Evolutionary conservation across 805 yeast genomes (phyloP).

Genomic region (Zygosaccharomyces kombuchaensis): DNA sequence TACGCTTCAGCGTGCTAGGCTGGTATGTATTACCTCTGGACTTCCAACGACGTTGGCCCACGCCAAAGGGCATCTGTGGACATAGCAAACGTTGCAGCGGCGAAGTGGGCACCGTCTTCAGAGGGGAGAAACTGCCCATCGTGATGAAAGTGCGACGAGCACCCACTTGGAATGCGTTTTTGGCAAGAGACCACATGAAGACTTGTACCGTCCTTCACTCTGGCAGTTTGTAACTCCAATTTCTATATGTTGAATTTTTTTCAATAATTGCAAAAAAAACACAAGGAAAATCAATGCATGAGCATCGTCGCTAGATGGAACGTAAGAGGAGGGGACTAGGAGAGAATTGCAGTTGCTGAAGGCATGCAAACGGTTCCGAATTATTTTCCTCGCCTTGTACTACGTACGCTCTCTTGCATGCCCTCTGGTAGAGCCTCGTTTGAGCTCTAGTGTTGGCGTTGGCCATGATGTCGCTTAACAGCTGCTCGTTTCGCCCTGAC

Average conservation of each 20-base stretch:
- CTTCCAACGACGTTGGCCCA: constrained; percentile 56
- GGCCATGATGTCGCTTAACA: constrained; percentile 15
- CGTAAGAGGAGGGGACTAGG: constrained; percentile 9
- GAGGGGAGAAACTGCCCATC: constrained; percentile 20
- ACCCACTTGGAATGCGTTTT: constrained; percentile 12
- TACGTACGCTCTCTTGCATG: constrained; percentile 20
- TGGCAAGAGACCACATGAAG: constrained; percentile 17
- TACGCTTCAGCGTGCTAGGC: constrained; percentile 86
- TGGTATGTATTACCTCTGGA: constrained; percentile 93
- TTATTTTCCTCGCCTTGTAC: constrained; percentile 5
- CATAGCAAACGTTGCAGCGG: constrained; percentile 8
- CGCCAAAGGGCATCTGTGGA: constrained; percentile 13
- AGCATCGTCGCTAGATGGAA: not conserved
- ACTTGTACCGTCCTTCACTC: not conserved
- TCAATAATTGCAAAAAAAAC: not conserved
- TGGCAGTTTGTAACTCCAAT: not conserved
- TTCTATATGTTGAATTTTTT: not conserved
- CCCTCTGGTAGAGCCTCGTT: constrained; percentile 18
- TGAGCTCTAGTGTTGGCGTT: constrained; percentile 8
- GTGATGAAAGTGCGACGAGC: constrained; percentile 17
- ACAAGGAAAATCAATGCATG: not conserved
- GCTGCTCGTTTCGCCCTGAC: constrained; percentile 9
- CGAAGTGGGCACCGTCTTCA: constrained; percentile 9
- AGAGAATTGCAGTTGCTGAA: constrained; percentile 1
- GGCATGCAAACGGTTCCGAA: not conserved